Evolutionary conservation across 371 early-diverging fungal species (phyloP), one percentile per base, ranked within the genome.

Genomic region (Entomophthora muscae): DNA sequence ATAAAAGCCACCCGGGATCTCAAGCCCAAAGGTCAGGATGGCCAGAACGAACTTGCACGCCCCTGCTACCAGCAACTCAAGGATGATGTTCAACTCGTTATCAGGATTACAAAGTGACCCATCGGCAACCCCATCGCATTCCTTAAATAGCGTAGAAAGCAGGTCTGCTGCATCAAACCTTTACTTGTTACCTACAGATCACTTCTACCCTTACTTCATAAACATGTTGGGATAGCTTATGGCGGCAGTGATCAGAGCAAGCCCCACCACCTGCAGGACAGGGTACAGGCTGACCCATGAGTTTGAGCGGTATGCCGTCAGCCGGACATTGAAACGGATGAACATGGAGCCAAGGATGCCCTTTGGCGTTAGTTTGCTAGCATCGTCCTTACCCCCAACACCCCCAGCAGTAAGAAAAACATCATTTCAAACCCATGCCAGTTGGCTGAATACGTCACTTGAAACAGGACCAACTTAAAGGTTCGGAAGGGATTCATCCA

Each of bases 261-360:
- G 70, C 0, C 73, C 63, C 3, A 84, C 73, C 2, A 90, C 89
- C 70, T 95, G 95, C 2, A 71, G 58, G 2, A 93, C 72, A 1
- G 89, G 89, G 57, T 81, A 79, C 64, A 75, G 63, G 27, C 76
- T 75, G 13, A 89, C 57, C 66, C 76, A 79, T 3, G 79, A 71
- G 21, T 73, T 76, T 60, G 83, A 85, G 66, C 90, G 81, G 59
- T 85, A 76, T 29, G 81, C 76, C 26, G 82, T 83, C 1, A 89
- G 73, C 7, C 78, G 71, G 66, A 90, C 65, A 65, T 91, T 90
- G 66, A 84, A 73, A 53, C 83, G 78, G 64, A 93, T 90, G 54
- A 93, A 91, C 53, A 90, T 70, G 1, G 91, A 85, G 23, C 97
- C 97, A 66, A 83, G 90, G 17, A 94, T 67, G 0, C 97, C 98